Evolutionary conservation across 345 rosid genomes (phyloP), one percentile per base, ranked within the genome.

Genomic region (Salix exigua): DNA sequence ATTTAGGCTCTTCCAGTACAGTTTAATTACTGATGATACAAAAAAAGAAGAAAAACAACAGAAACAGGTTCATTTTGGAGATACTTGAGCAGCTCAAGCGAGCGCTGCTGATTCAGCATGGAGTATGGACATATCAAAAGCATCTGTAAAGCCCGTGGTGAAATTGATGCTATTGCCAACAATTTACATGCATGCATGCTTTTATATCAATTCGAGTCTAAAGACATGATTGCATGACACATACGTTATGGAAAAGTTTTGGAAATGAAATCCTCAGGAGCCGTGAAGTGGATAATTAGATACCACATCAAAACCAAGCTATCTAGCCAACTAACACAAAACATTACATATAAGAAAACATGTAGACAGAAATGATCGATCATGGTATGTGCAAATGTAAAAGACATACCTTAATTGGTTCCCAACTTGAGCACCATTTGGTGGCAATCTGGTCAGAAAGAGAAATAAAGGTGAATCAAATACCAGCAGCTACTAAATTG

Each of bases 321-420:
- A 37, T 40, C 3, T 11, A 26, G 30, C 23, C 10, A 81, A 66
- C 25, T 53, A 40, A 13, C 6, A 70, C 17, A 19, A 66, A 17
- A 66, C 38, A 48, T 73, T 37, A 73, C 38, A 46, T 53, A 31
- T 11, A 55, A 17, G 19, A 23, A 10, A n/a, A 28, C 26, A 62
- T 62, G 23, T 62, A 21, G 46, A 38, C 42, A 40, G n/a, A 9
- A 76, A 30, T 40, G 31, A 21, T 68, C 12, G 35, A 74, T 44
- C 58, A 68, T 30, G 21, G 16, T 30, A 28, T 16, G 71, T 64
- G 71, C 21, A 70, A 18, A 42, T 35, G 51, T 65, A 62, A 11
- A 44, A 30, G 83, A 84, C 86, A 70, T 68, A 95, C 99, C 99
- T 91, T 70, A 95, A 84, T 80, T 93, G 99, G 86, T 73, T 93